Base-by-base conservation (phyloP, 2,329 filamentous ascomycete species). In the Aspergillus brunneoviolaceus region DNA sequence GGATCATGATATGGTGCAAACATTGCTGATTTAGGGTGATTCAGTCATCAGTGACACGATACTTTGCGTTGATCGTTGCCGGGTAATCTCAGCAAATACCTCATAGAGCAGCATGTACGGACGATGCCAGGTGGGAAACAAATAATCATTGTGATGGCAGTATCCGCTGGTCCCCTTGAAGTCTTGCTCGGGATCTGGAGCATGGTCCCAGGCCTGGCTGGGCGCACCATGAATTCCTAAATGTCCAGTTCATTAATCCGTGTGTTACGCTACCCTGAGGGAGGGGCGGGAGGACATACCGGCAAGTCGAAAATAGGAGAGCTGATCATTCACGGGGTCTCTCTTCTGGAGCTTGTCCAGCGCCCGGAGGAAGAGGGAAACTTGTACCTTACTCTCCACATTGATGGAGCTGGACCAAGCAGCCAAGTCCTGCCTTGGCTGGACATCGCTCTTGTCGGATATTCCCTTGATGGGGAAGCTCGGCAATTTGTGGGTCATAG, bases 121-220 rank as follows among this genome's bases (percentile, higher is more conserved):
- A n/a, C 53, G 53, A 57, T 60, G 58, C 58, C 58, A 60, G 25
- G 58, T 29, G 5, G 58, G 58, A 14, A 60, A 60, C 5, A 51
- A 42, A 5, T 50, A 50, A 14, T 56, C 53, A 6, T 49, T 50
- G 33, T 60, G 58, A 10, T 47, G 50, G 29, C 58, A 60, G 27
- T 56, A 60, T 3, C 58, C 58, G n/a, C 2, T 2, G 14, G 14
- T 21, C 7, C 6, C 42, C 21, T 47, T 16, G 1, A 23, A 23
- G 42, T 47, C 14, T n/a, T 47, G 21, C 6, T 47, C 21, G 10
- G 42, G 42, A n/a, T 47, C 42, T 11, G 23, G 23, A 23, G 23
- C 23, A 23, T 11, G 1, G 14, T 47, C 21, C 42, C 42, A 10
- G 7, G 42, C 42, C n/a, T n/a, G 16, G 14, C 7, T 7, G 7